Conservation (phyloP, 192 early-diverging fungal species). For the Allomyces javanicus region DNA sequence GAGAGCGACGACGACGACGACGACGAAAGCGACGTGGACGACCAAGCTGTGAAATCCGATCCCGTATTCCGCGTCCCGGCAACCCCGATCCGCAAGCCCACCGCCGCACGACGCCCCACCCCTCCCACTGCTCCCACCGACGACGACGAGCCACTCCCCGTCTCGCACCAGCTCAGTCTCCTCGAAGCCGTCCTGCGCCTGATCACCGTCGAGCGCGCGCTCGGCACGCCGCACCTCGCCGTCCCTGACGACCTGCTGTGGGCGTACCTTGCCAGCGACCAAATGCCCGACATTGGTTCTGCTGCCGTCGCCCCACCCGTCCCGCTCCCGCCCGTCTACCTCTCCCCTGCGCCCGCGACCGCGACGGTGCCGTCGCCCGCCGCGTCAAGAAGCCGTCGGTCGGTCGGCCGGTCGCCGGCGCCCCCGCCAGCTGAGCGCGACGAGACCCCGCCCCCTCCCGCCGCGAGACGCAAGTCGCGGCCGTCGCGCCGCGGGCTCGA, state of each 20-base stretch:
- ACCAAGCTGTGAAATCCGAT: too few species aligned
- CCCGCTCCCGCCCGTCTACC: not conserved
- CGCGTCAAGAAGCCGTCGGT: not conserved
- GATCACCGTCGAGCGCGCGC: not conserved
- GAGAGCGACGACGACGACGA: too few species aligned
- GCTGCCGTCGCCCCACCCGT: not conserved
- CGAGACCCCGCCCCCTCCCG: not conserved
- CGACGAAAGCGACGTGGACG: too few species aligned
- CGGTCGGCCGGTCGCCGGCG: not conserved
- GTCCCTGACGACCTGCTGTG: not conserved
- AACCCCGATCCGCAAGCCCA: too few species aligned
- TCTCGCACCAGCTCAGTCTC: not conserved
- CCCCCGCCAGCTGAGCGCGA: not conserved
- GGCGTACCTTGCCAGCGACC: not conserved
- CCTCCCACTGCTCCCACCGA: too few species aligned
- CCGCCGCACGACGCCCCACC: too few species aligned
- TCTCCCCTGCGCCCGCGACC: not conserved
- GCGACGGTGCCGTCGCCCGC: not conserved
- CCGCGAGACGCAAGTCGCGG: not conserved
- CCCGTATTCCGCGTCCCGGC: too few species aligned
- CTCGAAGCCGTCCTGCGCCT: not conserved
- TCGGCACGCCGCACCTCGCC: not conserved
- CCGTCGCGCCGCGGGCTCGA: too few species aligned
- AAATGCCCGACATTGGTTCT: not conserved
- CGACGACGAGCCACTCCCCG: not conserved